Base-by-base conservation (phyloP, 108 stramenopile species). In the Pseudonitzschia pungens region DNA sequence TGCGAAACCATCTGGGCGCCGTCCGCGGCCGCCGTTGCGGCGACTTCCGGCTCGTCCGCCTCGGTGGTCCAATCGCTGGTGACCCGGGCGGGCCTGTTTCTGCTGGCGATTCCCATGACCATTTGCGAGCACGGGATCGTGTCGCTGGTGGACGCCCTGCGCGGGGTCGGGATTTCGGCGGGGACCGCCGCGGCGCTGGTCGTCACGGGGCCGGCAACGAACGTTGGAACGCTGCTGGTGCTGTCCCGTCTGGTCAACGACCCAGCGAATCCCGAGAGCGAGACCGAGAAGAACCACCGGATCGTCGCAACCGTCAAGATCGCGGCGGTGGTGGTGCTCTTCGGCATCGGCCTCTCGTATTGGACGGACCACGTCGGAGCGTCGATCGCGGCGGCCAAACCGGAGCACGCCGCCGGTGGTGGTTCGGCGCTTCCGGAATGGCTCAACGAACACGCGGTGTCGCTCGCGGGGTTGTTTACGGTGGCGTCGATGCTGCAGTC, bases 51-150 rank as follows among this genome's bases (percentile, higher is more conserved):
- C 15, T 14, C 14, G 14, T 1, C 20, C 4, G 32, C 15, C 15
- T 62, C 60, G n/a, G 15, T 40, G 60, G 29, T 15, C 2, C 11
- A 2, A 36, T 62, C 60, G 33, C 4, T 62, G n/a, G 41, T 1
- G 32, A 40, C 8, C 36, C 60, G 60, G 29, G 9, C 33, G 6
- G 32, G 29, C 6, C 60, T 62, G 4, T 62, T 62, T 21, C 4
- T 62, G 32, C n/a, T 62, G 60, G 40, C 32, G n/a, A 14, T 62
- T 18, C 60, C 60, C 33, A 10, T 62, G 60, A 62, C 60, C n/a
- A 62, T 62, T 40, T 62, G 60, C 36, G 60, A 62, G 40, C 60
- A 62, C 60, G 60, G 60, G 26, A 67, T 51, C 66, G 66, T 51
- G 0, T 67, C 48, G 45, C 42, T 48, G 66, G 66, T 26, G 42